Evolutionary conservation across 306 rosid species (phyloP).

Genomic region (Gynostemma pentaphyllum): DNA sequence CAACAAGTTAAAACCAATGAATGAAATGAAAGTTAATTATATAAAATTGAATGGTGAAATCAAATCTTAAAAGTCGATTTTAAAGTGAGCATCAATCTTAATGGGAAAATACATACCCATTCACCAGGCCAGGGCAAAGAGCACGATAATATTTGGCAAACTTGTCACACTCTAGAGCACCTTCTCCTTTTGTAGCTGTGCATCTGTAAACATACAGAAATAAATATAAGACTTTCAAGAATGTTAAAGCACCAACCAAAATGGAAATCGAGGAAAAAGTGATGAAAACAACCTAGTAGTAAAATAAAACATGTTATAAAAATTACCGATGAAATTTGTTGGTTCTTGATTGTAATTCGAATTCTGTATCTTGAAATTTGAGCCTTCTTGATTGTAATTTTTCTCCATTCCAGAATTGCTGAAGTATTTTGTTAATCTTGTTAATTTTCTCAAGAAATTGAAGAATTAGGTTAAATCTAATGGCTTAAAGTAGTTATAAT

Average conservation of each 20-base stretch:
- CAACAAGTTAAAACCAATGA: no score
- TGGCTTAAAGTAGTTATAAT: no score
- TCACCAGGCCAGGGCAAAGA: constrained; percentile 98
- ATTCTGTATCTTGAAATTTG: not conserved
- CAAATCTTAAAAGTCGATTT: no score
- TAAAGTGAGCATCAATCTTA: not conserved
- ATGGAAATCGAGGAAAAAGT: not conserved
- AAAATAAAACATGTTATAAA: not conserved
- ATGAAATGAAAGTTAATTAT: no score
- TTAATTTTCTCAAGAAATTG: not conserved
- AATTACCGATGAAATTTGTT: constrained; percentile 72
- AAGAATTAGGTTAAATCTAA: not conserved
- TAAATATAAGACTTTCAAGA: not conserved
- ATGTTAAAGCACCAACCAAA: not conserved
- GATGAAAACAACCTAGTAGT: not conserved
- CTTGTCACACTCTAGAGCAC: constrained; percentile 76
- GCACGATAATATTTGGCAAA: constrained; percentile 79
- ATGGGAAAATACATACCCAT: constrained; percentile 55
- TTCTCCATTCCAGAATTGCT: not conserved
- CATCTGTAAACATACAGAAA: constrained; percentile 35
- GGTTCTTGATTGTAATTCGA: no score
- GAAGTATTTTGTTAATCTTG: not conserved
- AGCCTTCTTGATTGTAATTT: not conserved
- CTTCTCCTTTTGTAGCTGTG: constrained; percentile 83
- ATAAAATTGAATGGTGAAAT: not conserved